Evolutionary conservation across 1,139 yeast species (phyloP).

Genomic region (Yarrowia galli): DNA sequence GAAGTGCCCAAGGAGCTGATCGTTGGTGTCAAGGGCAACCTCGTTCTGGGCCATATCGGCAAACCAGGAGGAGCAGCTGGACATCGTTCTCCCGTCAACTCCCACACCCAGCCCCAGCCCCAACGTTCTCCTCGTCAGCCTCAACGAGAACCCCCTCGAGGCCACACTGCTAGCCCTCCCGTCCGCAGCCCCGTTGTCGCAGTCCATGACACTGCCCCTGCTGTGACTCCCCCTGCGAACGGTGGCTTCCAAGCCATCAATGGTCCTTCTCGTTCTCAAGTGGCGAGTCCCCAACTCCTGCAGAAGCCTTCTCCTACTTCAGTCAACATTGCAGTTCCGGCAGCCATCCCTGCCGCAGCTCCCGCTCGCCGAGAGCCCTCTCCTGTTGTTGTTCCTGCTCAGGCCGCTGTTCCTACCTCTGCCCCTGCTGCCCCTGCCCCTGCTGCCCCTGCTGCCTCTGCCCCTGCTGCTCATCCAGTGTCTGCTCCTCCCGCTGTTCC

Average conservation of each 20-base stretch:
- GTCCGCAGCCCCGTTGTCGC: background rate
- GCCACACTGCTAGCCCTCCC: background rate
- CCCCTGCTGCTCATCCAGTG: background rate
- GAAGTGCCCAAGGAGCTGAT: background rate
- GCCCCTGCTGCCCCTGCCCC: too few species aligned
- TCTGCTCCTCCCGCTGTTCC: background rate
- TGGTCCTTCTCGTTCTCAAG: background rate
- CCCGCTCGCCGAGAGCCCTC: too few species aligned
- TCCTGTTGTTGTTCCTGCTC: too few species aligned
- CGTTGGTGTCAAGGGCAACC: background rate
- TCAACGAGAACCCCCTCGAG: background rate
- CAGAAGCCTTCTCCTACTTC: background rate
- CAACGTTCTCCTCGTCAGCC: background rate
- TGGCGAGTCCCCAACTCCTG: background rate
- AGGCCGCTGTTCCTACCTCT: too few species aligned
- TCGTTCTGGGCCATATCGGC: background rate
- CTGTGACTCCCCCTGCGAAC: background rate
- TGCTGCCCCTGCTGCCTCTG: too few species aligned
- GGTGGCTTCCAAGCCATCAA: background rate
- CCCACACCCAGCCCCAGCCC: too few species aligned
- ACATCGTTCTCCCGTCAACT: too few species aligned
- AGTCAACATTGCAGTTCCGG: too few species aligned
- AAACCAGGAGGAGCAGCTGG: too few species aligned
- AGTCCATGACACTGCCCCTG: constrained; percentile 3
- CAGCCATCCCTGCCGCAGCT: too few species aligned